These are phyloP conservation scores for Phytomonas francai DNA, from an alignment of 208 protist species.

Conservation along the genomic window DNA sequence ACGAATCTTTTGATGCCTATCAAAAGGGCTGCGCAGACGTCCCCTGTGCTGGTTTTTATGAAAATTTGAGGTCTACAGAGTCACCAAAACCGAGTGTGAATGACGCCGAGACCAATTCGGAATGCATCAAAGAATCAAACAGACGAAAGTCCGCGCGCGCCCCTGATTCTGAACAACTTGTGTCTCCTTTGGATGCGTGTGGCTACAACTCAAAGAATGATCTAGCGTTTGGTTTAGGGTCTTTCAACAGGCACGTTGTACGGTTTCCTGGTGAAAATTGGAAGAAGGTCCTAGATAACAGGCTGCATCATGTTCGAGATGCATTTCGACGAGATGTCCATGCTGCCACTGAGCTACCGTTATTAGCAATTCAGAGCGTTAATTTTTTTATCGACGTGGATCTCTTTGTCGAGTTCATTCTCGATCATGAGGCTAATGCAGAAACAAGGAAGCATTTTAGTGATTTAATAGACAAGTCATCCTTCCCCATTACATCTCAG, in stretches of 20 bases:
- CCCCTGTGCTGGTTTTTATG: too few relatives aligned
- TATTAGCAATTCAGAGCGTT: conserved; percentile 1
- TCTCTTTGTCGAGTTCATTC: too few relatives aligned
- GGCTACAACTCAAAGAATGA: background rate
- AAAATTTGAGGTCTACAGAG: too few relatives aligned
- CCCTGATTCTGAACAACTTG: background rate
- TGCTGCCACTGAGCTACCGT: background rate
- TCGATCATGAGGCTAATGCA: too few relatives aligned
- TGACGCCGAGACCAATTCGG: background rate
- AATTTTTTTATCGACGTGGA: background rate
- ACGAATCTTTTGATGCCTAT: too few relatives aligned
- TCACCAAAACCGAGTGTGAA: background rate
- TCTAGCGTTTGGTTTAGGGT: background rate
- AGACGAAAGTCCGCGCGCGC: background rate
- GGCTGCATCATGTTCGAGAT: conserved; percentile 1
- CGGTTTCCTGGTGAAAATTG: background rate
- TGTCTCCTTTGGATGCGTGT: background rate
- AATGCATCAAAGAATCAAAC: background rate
- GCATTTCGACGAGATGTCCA: conserved; percentile 3
- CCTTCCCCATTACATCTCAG: too few relatives aligned
- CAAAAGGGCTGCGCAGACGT: too few relatives aligned
- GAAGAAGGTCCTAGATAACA: background rate
- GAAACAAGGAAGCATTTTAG: too few relatives aligned
- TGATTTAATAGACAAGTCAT: too few relatives aligned
- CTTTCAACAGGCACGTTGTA: background rate